Evolutionary conservation across 805 yeast species (phyloP).

Genomic region (Komagataella pseudopastoris): DNA sequence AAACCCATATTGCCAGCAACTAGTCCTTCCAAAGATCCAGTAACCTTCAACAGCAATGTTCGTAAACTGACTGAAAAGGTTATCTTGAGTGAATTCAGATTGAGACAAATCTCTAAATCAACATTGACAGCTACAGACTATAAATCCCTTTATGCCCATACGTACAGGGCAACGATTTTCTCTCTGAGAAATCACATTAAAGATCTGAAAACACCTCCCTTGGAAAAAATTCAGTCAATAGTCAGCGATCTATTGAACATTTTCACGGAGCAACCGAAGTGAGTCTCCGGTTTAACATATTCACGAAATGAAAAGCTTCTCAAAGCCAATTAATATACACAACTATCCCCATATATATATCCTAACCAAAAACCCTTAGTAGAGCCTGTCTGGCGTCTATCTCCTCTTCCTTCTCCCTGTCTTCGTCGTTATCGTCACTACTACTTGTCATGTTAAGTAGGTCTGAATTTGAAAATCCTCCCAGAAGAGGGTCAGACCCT

Average conservation of each 20-base stretch:
- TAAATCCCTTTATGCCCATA: slow-evolving; percentile 21
- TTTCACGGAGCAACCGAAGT: slow-evolving; percentile 5
- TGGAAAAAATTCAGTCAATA: slow-evolving; percentile 19
- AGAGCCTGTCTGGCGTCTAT: neutral
- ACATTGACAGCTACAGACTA: slow-evolving; percentile 13
- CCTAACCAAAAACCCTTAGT: neutral
- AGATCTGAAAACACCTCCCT: slow-evolving; percentile 9
- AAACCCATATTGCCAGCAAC: neutral
- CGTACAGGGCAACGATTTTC: slow-evolving; percentile 23
- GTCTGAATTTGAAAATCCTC: neutral
- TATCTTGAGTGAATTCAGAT: slow-evolving; percentile 18
- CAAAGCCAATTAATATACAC: neutral
- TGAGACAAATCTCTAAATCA: slow-evolving; percentile 17
- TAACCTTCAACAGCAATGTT: neutral
- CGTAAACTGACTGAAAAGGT: slow-evolving; percentile 10
- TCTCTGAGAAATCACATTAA: slow-evolving; percentile 16
- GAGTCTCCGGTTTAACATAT: neutral
- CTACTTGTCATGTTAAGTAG: neutral
- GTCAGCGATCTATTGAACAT: slow-evolving; percentile 20
- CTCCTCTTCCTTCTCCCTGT: neutral
- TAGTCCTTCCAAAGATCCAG: neutral
- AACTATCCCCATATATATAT: neutral
- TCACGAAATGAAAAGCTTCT: neutral
- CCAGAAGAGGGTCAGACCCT: neutral
- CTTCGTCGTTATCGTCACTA: neutral